These are phyloP conservation scores for Kodamaea alishanica DNA, from an alignment of 1,139 yeast species.

Conservation along the genomic window DNA sequence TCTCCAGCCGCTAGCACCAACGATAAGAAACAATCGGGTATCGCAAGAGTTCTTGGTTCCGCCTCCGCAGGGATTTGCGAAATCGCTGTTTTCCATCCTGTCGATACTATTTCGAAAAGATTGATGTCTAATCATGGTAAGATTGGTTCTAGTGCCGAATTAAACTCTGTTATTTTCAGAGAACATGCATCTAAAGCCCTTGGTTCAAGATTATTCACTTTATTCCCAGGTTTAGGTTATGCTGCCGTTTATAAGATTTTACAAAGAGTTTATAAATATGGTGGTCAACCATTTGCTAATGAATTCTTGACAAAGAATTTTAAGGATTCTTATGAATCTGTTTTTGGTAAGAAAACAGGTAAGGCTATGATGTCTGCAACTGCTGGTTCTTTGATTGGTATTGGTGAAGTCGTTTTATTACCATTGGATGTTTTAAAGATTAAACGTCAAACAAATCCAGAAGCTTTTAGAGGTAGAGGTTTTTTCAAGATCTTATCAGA, in stretches of 20 bases:
- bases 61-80: slow-evolving; percentile 98
- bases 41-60: slow-evolving; percentile 91
- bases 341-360: slow-evolving; percentile 92
- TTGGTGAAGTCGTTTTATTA: slow-evolving; percentile 92
- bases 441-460: slow-evolving; percentile 99
- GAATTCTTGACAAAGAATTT: slow-evolving; percentile 81
- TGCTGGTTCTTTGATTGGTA: slow-evolving; percentile 95
- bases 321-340: slow-evolving; percentile 62
- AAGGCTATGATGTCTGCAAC: slow-evolving; percentile 95
- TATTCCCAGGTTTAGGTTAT: slow-evolving; percentile 97
- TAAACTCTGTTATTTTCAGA: slow-evolving; percentile 83
- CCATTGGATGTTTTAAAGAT: slow-evolving; percentile 96
- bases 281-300: slow-evolving; percentile 98
- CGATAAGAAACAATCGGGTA: slow-evolving; percentile 85
- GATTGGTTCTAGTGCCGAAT: slow-evolving; percentile 57
- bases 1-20: slow-evolving; percentile 47
- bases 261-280: slow-evolving; percentile 97
- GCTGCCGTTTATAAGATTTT: slow-evolving; percentile 96
- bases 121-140: slow-evolving; percentile 91
- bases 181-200: slow-evolving; percentile 73
- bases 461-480: slow-evolving; percentile 96
- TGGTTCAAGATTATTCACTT: slow-evolving; percentile 68
- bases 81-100: slow-evolving; percentile 96
- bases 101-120: slow-evolving; percentile 96
- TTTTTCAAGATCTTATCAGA: slow-evolving; percentile 78